Evolutionary conservation across 2,329 filamentous ascomycete species (phyloP).

Genomic region (Cercospora beticola): DNA sequence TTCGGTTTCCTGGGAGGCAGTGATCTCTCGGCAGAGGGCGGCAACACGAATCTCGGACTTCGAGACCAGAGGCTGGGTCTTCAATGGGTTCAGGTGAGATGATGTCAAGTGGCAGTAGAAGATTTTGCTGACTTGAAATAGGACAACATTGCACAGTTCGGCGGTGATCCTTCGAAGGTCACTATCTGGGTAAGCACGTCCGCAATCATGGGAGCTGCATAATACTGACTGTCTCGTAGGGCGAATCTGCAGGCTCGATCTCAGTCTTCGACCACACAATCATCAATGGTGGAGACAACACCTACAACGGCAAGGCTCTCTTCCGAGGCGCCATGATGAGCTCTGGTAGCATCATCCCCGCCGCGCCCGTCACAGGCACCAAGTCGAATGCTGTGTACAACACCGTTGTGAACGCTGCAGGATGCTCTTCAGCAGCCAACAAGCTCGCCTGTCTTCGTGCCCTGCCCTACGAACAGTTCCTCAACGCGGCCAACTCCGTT

Average conservation of each 20-base stretch:
- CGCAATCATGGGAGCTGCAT: neutral
- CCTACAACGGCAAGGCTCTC: slow-evolving; percentile 70
- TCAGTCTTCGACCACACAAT: slow-evolving; percentile 75
- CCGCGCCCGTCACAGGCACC: slow-evolving; percentile 42
- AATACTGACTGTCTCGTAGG: slow-evolving; percentile 35
- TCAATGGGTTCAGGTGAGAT: slow-evolving; percentile 34
- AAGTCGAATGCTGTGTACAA: slow-evolving; percentile 26
- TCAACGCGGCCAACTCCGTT: slow-evolving; percentile 68
- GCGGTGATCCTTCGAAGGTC: slow-evolving; percentile 61
- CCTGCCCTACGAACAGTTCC: slow-evolving; percentile 37
- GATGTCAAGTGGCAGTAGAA: no score
- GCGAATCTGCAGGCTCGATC: slow-evolving; percentile 49
- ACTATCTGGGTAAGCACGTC: slow-evolving; percentile 65
- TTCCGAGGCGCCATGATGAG: slow-evolving; percentile 80
- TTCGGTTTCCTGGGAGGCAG: slow-evolving; percentile 40
- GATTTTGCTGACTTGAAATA: neutral
- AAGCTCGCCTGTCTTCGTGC: slow-evolving; percentile 19
- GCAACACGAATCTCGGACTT: slow-evolving; percentile 38
- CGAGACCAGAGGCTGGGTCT: slow-evolving; percentile 35
- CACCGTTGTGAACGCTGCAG: slow-evolving; percentile 14
- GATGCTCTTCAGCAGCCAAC: slow-evolving; percentile 31
- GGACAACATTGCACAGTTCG: slow-evolving; percentile 60
- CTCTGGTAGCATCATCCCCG: slow-evolving; percentile 63
- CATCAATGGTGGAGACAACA: slow-evolving; percentile 69
- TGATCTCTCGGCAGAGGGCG: slow-evolving; percentile 36